Conservation (phyloP, 768 basidiomycete species). For the Pleurotus sapidus region DNA sequence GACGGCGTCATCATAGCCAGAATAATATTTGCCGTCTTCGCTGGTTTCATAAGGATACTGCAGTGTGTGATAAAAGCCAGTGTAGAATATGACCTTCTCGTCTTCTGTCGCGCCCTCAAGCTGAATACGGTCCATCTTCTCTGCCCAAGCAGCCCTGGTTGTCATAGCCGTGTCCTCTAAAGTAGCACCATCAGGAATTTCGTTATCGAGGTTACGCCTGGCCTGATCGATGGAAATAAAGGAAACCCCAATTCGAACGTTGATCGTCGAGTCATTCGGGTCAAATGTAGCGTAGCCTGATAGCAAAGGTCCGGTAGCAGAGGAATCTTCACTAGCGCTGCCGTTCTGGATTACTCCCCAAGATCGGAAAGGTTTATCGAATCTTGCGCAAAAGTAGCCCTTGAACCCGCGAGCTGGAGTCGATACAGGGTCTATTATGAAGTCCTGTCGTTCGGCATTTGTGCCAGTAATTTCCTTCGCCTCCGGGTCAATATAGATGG, state of each 20-base stretch:
- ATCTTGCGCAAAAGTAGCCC: constrained; percentile 61
- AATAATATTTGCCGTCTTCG: constrained; percentile 69
- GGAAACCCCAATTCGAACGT: constrained; percentile 66
- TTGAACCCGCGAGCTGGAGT: constrained; percentile 39
- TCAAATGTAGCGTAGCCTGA: constrained; percentile 52
- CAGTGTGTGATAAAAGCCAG: constrained; percentile 60
- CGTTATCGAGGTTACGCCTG: constrained; percentile 44
- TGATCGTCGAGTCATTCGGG: constrained; percentile 27
- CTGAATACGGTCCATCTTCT: constrained; percentile 50
- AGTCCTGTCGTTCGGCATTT: constrained; percentile 70
- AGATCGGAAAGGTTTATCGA: constrained; percentile 40
- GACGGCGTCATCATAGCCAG: constrained; percentile 65
- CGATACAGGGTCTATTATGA: constrained; percentile 59
- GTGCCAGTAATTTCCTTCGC: constrained; percentile 55
- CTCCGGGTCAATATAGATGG: constrained; percentile 39
- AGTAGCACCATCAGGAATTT: constrained; percentile 41
- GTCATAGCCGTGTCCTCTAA: constrained; percentile 49
- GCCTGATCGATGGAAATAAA: constrained; percentile 75
- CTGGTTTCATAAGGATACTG: constrained; percentile 79
- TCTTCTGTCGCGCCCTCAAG: constrained; percentile 46
- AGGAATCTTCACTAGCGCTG: constrained; percentile 23
- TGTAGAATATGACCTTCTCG: constrained; percentile 53
- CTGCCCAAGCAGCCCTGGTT: constrained; percentile 53
- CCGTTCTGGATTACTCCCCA: constrained; percentile 52
- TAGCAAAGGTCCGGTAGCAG: constrained; percentile 40